Conservation (phyloP, 371 early-diverging fungal species). For the Mucor indicus region DNA sequence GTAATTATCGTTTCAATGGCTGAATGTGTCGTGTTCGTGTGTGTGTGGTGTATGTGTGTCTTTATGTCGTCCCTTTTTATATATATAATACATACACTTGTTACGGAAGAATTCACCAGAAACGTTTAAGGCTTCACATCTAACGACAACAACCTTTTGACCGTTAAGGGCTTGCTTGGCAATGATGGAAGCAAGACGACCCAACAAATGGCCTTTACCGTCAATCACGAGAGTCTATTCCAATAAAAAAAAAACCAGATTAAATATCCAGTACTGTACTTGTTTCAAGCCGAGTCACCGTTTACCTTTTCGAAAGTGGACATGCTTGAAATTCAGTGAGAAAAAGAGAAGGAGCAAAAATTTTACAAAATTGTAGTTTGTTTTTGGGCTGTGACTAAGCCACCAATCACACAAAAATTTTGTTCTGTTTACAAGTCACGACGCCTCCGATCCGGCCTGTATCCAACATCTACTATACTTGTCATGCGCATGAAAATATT, state of each 20-base stretch:
- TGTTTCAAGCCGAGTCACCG: background rate
- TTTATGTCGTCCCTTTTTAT: too few relatives aligned
- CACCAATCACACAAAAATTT: too few relatives aligned
- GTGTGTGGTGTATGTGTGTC: background rate
- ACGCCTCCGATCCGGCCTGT: too few relatives aligned
- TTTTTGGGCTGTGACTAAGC: constrained; percentile 2
- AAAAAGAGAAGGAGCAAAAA: constrained; percentile 25
- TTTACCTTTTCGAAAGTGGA: constrained; percentile 21
- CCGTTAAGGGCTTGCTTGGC: constrained; percentile 99
- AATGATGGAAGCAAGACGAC: constrained; percentile 98
- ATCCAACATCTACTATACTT: too few relatives aligned
- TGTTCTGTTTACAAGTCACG: too few relatives aligned
- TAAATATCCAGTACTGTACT: background rate
- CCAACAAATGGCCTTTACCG: constrained; percentile 99
- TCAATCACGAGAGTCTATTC: constrained; percentile 97
- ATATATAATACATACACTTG: constrained; percentile 88
- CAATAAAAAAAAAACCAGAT: background rate
- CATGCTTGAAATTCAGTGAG: constrained; percentile 14
- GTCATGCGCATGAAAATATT: too few relatives aligned
- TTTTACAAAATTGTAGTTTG: constrained; percentile 2
- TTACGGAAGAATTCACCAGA: constrained; percentile 98
- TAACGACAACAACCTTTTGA: constrained; percentile 96
- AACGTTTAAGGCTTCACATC: constrained; percentile 98
- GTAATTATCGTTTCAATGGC: constrained; percentile 1
- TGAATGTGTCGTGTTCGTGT: background rate